Evolutionary conservation across 2,329 filamentous ascomycete species (phyloP).

Genomic region (Hypoxylon sp.): DNA sequence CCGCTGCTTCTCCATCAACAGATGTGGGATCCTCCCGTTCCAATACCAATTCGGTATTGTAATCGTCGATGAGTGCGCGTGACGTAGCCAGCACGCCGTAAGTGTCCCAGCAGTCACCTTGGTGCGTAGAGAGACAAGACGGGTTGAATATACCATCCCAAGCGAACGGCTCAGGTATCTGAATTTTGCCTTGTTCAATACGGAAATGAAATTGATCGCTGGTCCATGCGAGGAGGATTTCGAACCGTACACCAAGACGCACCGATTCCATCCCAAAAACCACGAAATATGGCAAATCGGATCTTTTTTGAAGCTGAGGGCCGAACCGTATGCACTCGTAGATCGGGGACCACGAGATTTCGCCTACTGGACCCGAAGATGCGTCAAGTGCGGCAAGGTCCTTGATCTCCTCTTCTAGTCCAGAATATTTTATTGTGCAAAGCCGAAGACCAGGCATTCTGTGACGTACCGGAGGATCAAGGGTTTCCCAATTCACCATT

Average conservation of each 20-base stretch:
- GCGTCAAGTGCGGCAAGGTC: background rate
- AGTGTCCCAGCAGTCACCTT: conserved; percentile 8
- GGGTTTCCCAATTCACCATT: no score
- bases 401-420: background rate
- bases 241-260: background rate
- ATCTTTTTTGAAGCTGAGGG: no score
- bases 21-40: conserved; percentile 17
- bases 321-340: conserved; percentile 17
- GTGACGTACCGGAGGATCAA: no score
- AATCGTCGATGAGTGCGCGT: background rate
- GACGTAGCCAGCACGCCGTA: conserved; percentile 21
- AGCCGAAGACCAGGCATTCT: no score
- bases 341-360: conserved; percentile 13
- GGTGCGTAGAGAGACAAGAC: background rate
- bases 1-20: conserved; percentile 10
- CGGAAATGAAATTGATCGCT: conserved; percentile 11
- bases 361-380: background rate
- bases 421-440: no score
- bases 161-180: background rate
- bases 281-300: background rate
- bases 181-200: background rate
- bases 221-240: conserved; percentile 11
- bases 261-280: conserved; percentile 1
- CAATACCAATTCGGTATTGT: conserved; percentile 6
- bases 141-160: background rate